Conservation (phyloP, 306 rosid species). For the Neltuma alba region DNA sequence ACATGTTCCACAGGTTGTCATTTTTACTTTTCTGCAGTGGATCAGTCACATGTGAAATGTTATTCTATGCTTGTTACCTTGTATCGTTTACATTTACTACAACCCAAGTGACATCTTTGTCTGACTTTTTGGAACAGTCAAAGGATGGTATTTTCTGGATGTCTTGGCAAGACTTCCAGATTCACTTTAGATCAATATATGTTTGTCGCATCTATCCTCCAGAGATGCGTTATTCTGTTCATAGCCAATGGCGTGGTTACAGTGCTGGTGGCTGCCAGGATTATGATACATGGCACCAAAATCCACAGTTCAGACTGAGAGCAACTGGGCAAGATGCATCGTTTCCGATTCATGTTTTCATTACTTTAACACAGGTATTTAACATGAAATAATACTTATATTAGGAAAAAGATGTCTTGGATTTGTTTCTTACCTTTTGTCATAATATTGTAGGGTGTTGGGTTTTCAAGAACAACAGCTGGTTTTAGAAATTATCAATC, state of each 20-base stretch:
- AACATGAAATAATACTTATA: slow-evolving; percentile 11
- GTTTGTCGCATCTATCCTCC: slow-evolving; percentile 94
- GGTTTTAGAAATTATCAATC: slow-evolving; percentile 98
- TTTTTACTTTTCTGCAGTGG: slow-evolving; percentile 1
- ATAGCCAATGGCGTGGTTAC: slow-evolving; percentile 97
- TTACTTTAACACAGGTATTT: slow-evolving; percentile 88
- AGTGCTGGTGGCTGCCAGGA: slow-evolving; percentile 99
- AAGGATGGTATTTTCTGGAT: slow-evolving; percentile 99
- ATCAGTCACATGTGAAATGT: slow-evolving; percentile 4
- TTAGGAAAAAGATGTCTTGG: background rate
- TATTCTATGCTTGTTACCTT: background rate
- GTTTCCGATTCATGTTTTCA: slow-evolving; percentile 87
- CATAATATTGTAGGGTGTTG: slow-evolving; percentile 73
- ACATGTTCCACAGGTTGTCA: slow-evolving; percentile 80
- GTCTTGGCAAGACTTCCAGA: slow-evolving; percentile 99
- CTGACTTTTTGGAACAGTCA: slow-evolving; percentile 57
- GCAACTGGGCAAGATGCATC: slow-evolving; percentile 97
- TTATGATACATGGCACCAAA: slow-evolving; percentile 97
- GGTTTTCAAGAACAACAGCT: slow-evolving; percentile 96
- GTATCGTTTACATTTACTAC: slow-evolving; percentile 18
- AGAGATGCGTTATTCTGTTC: slow-evolving; percentile 95
- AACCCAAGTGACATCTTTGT: slow-evolving; percentile 5
- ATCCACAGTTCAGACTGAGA: slow-evolving; percentile 94
- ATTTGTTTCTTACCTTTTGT: slow-evolving; percentile 20
- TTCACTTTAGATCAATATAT: slow-evolving; percentile 97